A percentile compares a stretch with the other conserved stretches of the same genome.
Evolutionary conservation across 257 asterid genomes (phyloP).

Genomic region (Vinca minor): DNA sequence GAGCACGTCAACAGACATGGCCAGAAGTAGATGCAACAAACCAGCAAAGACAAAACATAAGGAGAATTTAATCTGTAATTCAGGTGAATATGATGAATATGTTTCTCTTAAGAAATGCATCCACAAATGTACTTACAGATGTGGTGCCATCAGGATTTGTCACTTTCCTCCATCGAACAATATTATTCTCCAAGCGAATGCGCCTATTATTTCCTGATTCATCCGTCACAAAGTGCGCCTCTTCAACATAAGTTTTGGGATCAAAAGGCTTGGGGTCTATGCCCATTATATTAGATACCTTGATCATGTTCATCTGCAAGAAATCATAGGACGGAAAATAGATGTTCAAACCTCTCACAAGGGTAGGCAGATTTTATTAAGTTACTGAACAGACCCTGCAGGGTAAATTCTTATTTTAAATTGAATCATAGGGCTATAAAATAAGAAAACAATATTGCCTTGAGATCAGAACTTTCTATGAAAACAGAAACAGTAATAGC

Average conservation of each 20-base stretch:
- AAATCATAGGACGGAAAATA: constrained; percentile 10
- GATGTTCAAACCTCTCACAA: not conserved
- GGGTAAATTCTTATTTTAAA: not conserved
- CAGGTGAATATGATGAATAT: not conserved
- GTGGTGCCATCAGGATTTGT: constrained; percentile 63
- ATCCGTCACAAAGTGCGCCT: constrained; percentile 74
- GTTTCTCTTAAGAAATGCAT: constrained; percentile 7
- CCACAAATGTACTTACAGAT: constrained; percentile 51
- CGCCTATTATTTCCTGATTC: constrained; percentile 85
- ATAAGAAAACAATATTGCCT: not conserved
- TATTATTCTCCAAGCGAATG: constrained; percentile 88
- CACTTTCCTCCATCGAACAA: constrained; percentile 89
- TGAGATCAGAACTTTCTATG: not conserved
- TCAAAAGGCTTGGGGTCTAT: constrained; percentile 87
- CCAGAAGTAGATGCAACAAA: not conserved
- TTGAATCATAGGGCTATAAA: not conserved
- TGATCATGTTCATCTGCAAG: constrained; percentile 94
- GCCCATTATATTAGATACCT: constrained; percentile 98
- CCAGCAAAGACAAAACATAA: not conserved
- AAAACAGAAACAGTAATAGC: not conserved
- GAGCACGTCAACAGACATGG: not conserved
- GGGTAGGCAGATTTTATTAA: not conserved
- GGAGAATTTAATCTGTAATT: not conserved
- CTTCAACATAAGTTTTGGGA: constrained; percentile 80
- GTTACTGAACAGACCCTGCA: not conserved